These are phyloP conservation scores for Exophiala sp. DNA, from an alignment of 2,329 filamentous ascomycete genomes.

Conservation along the genomic window DNA sequence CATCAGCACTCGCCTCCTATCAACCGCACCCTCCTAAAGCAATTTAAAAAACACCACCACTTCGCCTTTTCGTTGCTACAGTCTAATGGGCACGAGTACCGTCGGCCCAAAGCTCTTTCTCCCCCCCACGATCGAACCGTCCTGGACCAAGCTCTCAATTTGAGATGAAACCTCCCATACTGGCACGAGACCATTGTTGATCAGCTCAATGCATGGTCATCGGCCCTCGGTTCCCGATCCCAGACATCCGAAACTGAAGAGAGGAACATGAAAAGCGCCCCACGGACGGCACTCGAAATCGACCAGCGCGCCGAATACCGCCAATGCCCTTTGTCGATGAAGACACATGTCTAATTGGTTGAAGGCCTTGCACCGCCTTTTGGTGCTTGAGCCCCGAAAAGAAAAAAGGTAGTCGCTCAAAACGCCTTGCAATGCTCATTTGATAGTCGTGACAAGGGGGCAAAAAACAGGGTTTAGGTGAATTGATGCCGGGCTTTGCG, in stretches of 20 bases:
- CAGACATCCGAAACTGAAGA: slow-evolving; percentile 12
- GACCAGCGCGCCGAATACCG: slow-evolving; percentile 28
- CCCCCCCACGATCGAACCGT: neutral
- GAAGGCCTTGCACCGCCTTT: slow-evolving; percentile 19
- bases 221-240: neutral
- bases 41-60: slow-evolving; percentile 2
- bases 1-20: slow-evolving; percentile 6
- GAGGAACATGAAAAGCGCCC: slow-evolving; percentile 10
- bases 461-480: slow-evolving; percentile 14
- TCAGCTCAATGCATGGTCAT: neutral
- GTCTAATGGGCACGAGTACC: slow-evolving; percentile 4
- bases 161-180: slow-evolving; percentile 8
- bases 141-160: slow-evolving; percentile 13
- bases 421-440: slow-evolving; percentile 30
- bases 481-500: slow-evolving; percentile 4
- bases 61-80: slow-evolving; percentile 16
- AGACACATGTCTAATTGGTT: slow-evolving; percentile 26
- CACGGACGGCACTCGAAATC: slow-evolving; percentile 25
- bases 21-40: neutral
- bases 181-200: slow-evolving; percentile 1
- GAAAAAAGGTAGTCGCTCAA: slow-evolving; percentile 23
- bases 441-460: slow-evolving; percentile 23
- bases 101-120: slow-evolving; percentile 3
- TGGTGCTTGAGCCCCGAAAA: slow-evolving; percentile 18
- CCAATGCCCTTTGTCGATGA: slow-evolving; percentile 22